phyloP scores from a whole-genome alignment of 371 early-diverging fungal genomes.

The Enterocytospora artemiae region DNA sequence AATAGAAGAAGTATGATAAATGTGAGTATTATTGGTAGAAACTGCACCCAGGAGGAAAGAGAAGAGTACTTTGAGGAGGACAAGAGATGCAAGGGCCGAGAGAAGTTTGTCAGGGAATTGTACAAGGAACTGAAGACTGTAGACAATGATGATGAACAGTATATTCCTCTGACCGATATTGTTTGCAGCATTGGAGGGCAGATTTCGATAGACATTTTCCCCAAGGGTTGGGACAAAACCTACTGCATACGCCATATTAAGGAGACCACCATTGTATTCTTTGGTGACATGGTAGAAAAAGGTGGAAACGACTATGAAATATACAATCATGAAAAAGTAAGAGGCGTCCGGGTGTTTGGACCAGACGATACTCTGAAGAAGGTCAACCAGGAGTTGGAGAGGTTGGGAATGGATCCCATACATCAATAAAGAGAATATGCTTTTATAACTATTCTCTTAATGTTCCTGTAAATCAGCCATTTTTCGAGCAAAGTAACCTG shows the following conservation, averaged over 20 bases:
- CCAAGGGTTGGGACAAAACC: conserved; percentile 86
- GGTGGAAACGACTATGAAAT: conserved; percentile 99
- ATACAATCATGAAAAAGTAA: conserved; percentile 68
- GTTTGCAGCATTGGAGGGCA: conserved; percentile 96
- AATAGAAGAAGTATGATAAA: conserved; percentile 98
- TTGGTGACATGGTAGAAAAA: conserved; percentile 92
- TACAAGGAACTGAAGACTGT: conserved; percentile 4
- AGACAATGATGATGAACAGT: not conserved
- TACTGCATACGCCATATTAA: conserved; percentile 84
- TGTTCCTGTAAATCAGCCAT: too few relatives aligned
- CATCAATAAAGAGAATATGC: not conserved
- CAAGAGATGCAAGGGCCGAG: conserved; percentile 61
- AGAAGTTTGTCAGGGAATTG: conserved; percentile 66
- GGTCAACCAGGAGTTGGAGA: conserved; percentile 64
- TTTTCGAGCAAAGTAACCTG: too few relatives aligned
- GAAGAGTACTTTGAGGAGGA: conserved; percentile 82
- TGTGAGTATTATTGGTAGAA: conserved; percentile 92
- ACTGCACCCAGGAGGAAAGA: conserved; percentile 80
- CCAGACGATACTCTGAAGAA: conserved; percentile 79
- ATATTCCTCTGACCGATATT: conserved; percentile 64
- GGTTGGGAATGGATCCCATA: conserved; percentile 19
- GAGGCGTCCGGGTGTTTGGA: conserved; percentile 72
- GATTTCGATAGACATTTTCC: conserved; percentile 98
- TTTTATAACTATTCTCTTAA: too few relatives aligned
- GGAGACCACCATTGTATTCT: conserved; percentile 85